Percentiles rank a stretch among this genome's conserved stretches.
These are phyloP conservation scores for Lanmaoa pseudosensibilis DNA, from an alignment of 768 basidiomycete species.

Conservation along the genomic window DNA sequence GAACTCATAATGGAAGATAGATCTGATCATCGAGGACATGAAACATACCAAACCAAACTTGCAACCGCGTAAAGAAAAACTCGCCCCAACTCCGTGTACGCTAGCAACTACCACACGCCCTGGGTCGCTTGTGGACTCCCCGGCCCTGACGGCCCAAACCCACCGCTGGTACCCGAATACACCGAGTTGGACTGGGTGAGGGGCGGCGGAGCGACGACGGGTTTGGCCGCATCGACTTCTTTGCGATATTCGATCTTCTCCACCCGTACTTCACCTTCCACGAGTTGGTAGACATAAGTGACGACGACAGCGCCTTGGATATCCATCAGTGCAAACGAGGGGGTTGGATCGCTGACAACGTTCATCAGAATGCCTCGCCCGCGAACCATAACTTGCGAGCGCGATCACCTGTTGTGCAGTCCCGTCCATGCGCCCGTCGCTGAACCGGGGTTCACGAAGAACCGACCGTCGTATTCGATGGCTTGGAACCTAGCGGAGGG, in stretches of 20 bases:
- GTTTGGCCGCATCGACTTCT: constrained; percentile 45
- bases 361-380: not conserved
- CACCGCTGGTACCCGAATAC: constrained; percentile 30
- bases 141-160: constrained; percentile 21
- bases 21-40: not conserved
- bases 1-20: not conserved
- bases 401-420: constrained; percentile 12
- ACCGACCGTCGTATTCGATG: constrained; percentile 84
- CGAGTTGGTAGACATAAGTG: constrained; percentile 94
- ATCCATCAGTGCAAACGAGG: constrained; percentile 97
- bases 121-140: constrained; percentile 29
- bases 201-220: constrained; percentile 18
- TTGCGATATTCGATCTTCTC: constrained; percentile 88
- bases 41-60: constrained; percentile 1
- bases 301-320: constrained; percentile 96
- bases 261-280: constrained; percentile 91
- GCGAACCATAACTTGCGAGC: not conserved
- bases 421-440: constrained; percentile 96
- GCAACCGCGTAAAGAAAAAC: not conserved
- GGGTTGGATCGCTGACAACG: constrained; percentile 69
- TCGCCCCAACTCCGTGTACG: not conserved
- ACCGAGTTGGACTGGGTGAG: constrained; percentile 33
- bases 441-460: constrained; percentile 95
- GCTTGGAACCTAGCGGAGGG: constrained; percentile 77
- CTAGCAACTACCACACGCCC: constrained; percentile 26